Evolutionary conservation across 768 basidiomycete genomes (phyloP), one percentile per base, ranked within the genome.

Genomic region (Chalciporus pseudorubinellus): DNA sequence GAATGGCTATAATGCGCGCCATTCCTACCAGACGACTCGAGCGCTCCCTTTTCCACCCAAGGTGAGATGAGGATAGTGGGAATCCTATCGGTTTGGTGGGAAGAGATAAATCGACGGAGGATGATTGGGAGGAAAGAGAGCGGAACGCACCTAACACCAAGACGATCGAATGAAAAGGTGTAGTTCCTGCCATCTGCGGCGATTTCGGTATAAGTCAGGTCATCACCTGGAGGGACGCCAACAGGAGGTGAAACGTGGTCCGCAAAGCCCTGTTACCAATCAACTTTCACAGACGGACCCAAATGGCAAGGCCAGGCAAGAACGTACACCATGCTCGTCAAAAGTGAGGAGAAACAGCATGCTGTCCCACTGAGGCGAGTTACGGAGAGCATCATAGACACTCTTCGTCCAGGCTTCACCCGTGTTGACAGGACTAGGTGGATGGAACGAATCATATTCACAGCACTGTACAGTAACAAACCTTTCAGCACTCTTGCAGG

Each of bases 271-370:
- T 65, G 20, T 38, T n/a, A n/a, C n/a, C n/a, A n/a, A n/a, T n/a
- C n/a, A n/a, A n/a, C n/a, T n/a, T n/a, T n/a, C n/a, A n/a, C n/a
- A n/a, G n/a, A n/a, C n/a, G n/a, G n/a, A n/a, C n/a, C n/a, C n/a
- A n/a, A n/a, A n/a, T n/a, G n/a, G n/a, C n/a, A n/a, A n/a, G n/a
- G n/a, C n/a, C n/a, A n/a, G n/a, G n/a, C n/a, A n/a, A n/a, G n/a
- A 6, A 26, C 62, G 16, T 38, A 64, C 62, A 3, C 63, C 63
- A 4, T 64, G 63, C 21, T 64, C 63, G n/a, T 64, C 63, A 44
- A 64, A 64, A 6, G 63, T 60, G 34, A 65, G 13, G 2, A 64
- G 13, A n/a, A 64, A 65, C 8, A 64, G 53, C 1, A 39, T 39
- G 13, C 26, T 33, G 1, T 63, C 45, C 63, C 63, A 64, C 13